Evolutionary conservation across 352 stramenopile genomes (phyloP), one percentile per base, ranked within the genome.

Genomic region (Phytophthora rubi): DNA sequence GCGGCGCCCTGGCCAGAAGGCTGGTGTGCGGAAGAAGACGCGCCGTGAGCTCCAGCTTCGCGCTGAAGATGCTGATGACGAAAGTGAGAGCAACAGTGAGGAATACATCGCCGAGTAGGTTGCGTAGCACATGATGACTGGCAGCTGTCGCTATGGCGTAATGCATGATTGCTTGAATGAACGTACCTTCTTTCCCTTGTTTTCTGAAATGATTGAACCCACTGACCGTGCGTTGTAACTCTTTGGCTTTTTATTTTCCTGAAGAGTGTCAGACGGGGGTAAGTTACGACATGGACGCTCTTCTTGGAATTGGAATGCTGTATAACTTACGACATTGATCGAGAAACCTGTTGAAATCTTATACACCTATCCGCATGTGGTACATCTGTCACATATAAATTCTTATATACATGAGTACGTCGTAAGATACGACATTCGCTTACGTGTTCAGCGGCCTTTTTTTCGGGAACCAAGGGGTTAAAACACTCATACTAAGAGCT

Each of bases 11-110:
- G 49, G 48, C 2, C 15, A 57, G 21, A 13, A 55, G 8, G 49
- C 55, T 35, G 64, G 70, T 6, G 23, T 54, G 23, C 54, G 70
- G 18, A 71, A 72, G 59, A 66, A 70, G 64, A 73, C 63, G 12
- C 21, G 16, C 28, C 39, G 30, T n/a, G 57, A 65, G 30, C 58
- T 65, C 8, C 18, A 48, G 18, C 45, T 63, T 32, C 28, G 45
- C 8, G 45, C 18, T 6, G 44, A 32, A 35, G 57, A 10, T 30
- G 33, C 23, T 39, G 33, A 39, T 21, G 57, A 49, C 18, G 53
- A 33, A 49, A 26, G 10, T 28, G 26, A 62, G 21, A 53, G 45
- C 28, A 42, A 54, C 39, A 45, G 12, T 26, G 33, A 62, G 45
- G 10, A 12, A 48, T 8, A 12, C 39, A 16, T 48, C 33, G 33